phyloP scores from a whole-genome alignment of 148 eudicot genomes.

The Rhododendron vialii region DNA sequence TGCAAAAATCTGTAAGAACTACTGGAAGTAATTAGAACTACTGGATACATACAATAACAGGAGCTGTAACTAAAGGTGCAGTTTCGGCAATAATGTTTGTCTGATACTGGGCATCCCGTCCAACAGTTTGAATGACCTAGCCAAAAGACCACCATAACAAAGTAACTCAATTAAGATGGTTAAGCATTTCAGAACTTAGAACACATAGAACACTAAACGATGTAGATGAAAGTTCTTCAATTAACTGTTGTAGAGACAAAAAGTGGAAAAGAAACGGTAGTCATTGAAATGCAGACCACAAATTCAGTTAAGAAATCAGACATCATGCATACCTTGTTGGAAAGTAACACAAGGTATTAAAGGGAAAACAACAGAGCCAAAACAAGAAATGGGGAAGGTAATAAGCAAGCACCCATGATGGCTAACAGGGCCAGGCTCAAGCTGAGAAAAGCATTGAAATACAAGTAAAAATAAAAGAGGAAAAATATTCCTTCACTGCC shows the following conservation, averaged over 20 bases:
- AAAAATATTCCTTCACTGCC: neutral
- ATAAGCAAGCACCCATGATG: neutral
- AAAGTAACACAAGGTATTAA: neutral
- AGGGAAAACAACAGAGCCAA: neutral
- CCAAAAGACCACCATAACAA: slow-evolving; percentile 9
- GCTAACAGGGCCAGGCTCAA: neutral
- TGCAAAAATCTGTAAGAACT: neutral
- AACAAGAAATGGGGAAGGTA: neutral
- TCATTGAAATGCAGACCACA: neutral
- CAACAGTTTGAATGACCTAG: slow-evolving; percentile 86
- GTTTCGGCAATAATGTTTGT: slow-evolving; percentile 59
- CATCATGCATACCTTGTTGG: neutral
- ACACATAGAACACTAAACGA: neutral
- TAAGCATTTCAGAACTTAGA: neutral
- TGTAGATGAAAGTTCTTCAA: neutral
- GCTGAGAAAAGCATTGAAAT: neutral
- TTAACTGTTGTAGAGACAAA: neutral
- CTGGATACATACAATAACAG: slow-evolving; percentile 61
- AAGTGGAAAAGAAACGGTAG: neutral
- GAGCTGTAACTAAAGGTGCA: slow-evolving; percentile 64
- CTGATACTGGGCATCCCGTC: slow-evolving; percentile 62
- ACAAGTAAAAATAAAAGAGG: neutral
- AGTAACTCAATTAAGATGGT: neutral
- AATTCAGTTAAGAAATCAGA: neutral
- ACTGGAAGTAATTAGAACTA: neutral